These are phyloP conservation scores for Dactylonectria estremocensis DNA, from an alignment of 2,329 filamentous ascomycete genomes.

Conservation along the genomic window DNA sequence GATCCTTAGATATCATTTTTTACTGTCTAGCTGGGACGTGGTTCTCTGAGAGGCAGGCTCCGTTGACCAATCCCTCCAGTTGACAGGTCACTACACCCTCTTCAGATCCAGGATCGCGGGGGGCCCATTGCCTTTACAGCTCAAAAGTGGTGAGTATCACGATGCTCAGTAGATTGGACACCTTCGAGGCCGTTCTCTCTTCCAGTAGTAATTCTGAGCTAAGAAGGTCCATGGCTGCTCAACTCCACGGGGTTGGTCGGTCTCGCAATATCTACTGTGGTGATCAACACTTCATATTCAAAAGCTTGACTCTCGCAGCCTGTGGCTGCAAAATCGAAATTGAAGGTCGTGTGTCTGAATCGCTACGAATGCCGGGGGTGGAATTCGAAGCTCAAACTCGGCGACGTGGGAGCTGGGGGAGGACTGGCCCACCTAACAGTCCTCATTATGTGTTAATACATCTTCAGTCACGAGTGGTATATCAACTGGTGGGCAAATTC, in stretches of 20 bases:
- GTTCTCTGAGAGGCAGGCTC: not conserved
- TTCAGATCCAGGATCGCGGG: not conserved
- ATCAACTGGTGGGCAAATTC: slow-evolving; percentile 61
- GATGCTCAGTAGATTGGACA: not conserved
- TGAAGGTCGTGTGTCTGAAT: slow-evolving; percentile 56
- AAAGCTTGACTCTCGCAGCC: slow-evolving; percentile 31
- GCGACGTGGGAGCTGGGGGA: not conserved
- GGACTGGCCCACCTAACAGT: slow-evolving; percentile 55
- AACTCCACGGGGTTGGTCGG: not conserved
- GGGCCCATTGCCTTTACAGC: slow-evolving; percentile 10
- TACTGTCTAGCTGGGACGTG: slow-evolving; percentile 12
- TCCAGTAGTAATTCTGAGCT: slow-evolving; percentile 2
- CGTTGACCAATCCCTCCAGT: not conserved
- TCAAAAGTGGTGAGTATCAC: not conserved
- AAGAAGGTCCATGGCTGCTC: not conserved
- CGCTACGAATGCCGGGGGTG: slow-evolving; percentile 55
- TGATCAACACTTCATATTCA: slow-evolving; percentile 26
- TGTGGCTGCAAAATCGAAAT: slow-evolving; percentile 32
- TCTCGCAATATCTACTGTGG: not conserved
- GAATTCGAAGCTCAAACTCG: slow-evolving; percentile 54
- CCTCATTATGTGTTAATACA: slow-evolving; percentile 57
- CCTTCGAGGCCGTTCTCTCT: not conserved
- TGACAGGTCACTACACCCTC: too few species aligned
- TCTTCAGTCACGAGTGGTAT: slow-evolving; percentile 60
- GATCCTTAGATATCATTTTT: slow-evolving; percentile 9